phyloP scores from a whole-genome alignment of 73 alveolate species.

The Paramecium pentaurelia region DNA sequence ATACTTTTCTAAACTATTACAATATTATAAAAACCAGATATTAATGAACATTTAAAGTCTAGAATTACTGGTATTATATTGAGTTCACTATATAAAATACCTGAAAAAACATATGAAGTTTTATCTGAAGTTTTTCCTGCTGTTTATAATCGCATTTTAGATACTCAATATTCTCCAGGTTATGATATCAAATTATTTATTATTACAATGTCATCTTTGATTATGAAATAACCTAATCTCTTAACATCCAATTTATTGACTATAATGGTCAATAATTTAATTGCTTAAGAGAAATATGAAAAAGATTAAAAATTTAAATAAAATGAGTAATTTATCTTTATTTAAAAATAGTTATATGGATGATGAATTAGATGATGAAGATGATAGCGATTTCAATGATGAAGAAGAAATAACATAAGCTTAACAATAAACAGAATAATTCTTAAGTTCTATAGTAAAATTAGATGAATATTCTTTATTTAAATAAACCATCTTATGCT shows the following conservation, averaged over 20 bases:
- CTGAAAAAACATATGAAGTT: background rate
- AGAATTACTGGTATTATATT: slow-evolving; percentile 7
- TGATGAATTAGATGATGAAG: background rate
- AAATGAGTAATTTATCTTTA: background rate
- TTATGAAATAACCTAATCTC: background rate
- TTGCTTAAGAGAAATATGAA: background rate
- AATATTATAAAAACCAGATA: background rate
- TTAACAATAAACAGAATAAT: background rate
- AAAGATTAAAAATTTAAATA: background rate
- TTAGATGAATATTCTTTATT: background rate
- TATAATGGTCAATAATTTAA: background rate
- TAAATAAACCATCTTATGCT: background rate
- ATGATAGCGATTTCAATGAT: background rate
- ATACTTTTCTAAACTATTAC: background rate
- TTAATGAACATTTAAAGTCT: background rate
- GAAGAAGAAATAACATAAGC: background rate
- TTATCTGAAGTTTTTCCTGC: background rate
- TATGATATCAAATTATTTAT: slow-evolving; percentile 28
- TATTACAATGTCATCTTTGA: background rate
- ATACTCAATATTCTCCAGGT: background rate
- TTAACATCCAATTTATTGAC: background rate
- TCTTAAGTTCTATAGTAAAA: background rate
- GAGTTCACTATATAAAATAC: background rate
- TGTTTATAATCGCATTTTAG: background rate
- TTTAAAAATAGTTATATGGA: background rate